These are phyloP conservation scores for Aspergillus avenaceus DNA, from an alignment of 495 filamentous ascomycete genomes.

Conservation along the genomic window DNA sequence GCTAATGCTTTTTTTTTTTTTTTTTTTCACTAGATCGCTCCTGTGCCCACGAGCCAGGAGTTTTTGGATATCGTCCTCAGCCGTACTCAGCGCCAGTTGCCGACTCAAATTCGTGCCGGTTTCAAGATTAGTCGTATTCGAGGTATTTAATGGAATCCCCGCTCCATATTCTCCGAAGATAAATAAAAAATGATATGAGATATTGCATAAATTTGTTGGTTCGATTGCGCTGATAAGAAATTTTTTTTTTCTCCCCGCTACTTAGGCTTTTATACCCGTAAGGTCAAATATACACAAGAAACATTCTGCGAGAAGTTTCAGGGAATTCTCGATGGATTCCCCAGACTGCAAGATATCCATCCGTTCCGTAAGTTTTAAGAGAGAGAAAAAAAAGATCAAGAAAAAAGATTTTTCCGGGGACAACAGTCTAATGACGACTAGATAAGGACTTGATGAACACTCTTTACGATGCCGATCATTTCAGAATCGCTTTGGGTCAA, in stretches of 20 bases:
- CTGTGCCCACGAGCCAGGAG: slow-evolving; percentile 90
- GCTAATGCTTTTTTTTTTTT: too few species aligned
- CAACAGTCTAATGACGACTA: slow-evolving; percentile 18
- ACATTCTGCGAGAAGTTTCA: slow-evolving; percentile 93
- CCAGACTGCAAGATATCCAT: slow-evolving; percentile 90
- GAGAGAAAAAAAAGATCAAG: slow-evolving; percentile 25
- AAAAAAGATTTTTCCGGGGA: not conserved
- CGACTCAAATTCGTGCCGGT: slow-evolving; percentile 91
- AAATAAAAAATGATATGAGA: too few species aligned
- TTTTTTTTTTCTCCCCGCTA: slow-evolving; percentile 15
- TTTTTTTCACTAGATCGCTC: slow-evolving; percentile 60
- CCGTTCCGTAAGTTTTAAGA: slow-evolving; percentile 76
- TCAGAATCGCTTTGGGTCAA: slow-evolving; percentile 92
- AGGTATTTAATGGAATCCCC: slow-evolving; percentile 43
- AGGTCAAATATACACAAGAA: slow-evolving; percentile 98
- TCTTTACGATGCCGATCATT: slow-evolving; percentile 95
- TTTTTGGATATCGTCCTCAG: slow-evolving; percentile 96
- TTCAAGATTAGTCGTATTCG: slow-evolving; percentile 97
- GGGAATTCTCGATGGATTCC: slow-evolving; percentile 87
- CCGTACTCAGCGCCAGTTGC: slow-evolving; percentile 87
- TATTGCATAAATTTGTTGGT: too few species aligned
- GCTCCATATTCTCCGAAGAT: not conserved
- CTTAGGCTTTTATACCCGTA: slow-evolving; percentile 87
- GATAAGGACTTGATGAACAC: slow-evolving; percentile 81
- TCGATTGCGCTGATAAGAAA: slow-evolving; percentile 25